Evolutionary conservation across 2,329 filamentous ascomycete genomes (phyloP).

Genomic region (Helotiales sp.): DNA sequence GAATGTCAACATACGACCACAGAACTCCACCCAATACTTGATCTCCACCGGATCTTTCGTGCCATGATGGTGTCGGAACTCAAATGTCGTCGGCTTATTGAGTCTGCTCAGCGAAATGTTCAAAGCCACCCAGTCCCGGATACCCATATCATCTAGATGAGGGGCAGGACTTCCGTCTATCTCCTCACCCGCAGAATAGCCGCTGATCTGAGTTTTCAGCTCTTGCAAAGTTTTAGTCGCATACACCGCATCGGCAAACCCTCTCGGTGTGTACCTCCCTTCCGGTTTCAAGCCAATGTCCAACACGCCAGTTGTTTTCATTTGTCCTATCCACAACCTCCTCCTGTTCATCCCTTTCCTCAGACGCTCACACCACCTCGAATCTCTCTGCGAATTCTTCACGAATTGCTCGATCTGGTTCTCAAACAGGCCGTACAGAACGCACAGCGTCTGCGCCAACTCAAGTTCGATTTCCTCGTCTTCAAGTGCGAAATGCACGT

Average conservation of each 20-base stretch:
- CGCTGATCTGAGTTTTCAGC: not conserved
- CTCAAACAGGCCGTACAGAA: conserved; percentile 17
- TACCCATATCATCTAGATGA: not conserved
- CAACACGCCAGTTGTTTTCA: not conserved
- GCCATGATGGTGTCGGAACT: conserved; percentile 24
- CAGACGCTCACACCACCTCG: conserved; percentile 6
- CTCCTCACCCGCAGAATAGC: conserved; percentile 1
- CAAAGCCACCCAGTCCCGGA: not conserved
- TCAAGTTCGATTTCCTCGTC: not conserved
- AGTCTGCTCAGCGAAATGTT: conserved; percentile 4
- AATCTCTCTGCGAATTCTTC: not conserved
- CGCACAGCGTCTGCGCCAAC: conserved; percentile 8
- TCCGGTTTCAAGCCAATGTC: not conserved
- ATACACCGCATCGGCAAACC: conserved; percentile 9
- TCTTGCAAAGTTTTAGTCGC: conserved; percentile 1
- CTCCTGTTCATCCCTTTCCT: conserved; percentile 9
- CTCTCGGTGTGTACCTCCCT: conserved; percentile 9
- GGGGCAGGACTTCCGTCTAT: not conserved
- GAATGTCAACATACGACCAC: conserved; percentile 12
- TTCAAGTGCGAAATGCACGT: conserved; percentile 9
- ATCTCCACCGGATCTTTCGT: conserved; percentile 13
- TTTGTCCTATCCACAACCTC: not conserved
- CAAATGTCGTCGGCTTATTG: conserved; percentile 22
- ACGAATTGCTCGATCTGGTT: conserved; percentile 15
- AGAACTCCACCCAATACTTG: conserved; percentile 20